Percentiles rank a stretch among this genome's conserved stretches.
These are phyloP conservation scores for Lipomyces sp. DNA, from an alignment of 805 yeast species.

Conservation along the genomic window DNA sequence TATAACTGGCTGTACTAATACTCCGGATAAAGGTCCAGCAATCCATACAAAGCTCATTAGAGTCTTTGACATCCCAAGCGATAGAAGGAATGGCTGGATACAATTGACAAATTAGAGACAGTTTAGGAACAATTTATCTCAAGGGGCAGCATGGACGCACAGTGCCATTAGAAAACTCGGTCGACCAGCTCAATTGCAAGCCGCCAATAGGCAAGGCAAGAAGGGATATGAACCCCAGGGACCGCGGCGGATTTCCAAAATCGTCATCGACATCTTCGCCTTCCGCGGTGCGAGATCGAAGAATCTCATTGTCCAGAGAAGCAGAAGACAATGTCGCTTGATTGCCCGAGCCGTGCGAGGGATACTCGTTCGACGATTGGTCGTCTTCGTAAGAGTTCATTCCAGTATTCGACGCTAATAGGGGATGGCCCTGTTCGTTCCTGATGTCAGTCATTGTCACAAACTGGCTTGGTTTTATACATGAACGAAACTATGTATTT, in stretches of 20 bases:
- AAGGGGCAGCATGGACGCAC: slow-evolving; percentile 7
- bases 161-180: slow-evolving; percentile 62
- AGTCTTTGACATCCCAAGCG: slow-evolving; percentile 59
- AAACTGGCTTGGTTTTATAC: too few relatives aligned
- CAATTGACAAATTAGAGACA: neutral
- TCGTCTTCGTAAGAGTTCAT: too few relatives aligned
- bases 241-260: slow-evolving; percentile 36
- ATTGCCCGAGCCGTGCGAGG: neutral
- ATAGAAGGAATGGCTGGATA: slow-evolving; percentile 49
- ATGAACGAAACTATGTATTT: too few relatives aligned
- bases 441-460: too few relatives aligned
- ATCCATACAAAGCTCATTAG: slow-evolving; percentile 59
- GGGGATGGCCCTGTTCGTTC: too few relatives aligned
- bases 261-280: neutral
- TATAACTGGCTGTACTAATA: slow-evolving; percentile 61
- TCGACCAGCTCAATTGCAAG: slow-evolving; percentile 61
- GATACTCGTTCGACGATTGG: too few relatives aligned
- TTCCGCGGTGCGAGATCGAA: neutral
- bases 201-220: slow-evolving; percentile 54
- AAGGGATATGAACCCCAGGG: slow-evolving; percentile 45
- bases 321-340: neutral
- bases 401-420: too few relatives aligned
- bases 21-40: slow-evolving; percentile 64
- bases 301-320: neutral
- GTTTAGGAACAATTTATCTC: too few relatives aligned